Conservation (phyloP, 495 filamentous ascomycete species). For the Physcia stellaris region DNA sequence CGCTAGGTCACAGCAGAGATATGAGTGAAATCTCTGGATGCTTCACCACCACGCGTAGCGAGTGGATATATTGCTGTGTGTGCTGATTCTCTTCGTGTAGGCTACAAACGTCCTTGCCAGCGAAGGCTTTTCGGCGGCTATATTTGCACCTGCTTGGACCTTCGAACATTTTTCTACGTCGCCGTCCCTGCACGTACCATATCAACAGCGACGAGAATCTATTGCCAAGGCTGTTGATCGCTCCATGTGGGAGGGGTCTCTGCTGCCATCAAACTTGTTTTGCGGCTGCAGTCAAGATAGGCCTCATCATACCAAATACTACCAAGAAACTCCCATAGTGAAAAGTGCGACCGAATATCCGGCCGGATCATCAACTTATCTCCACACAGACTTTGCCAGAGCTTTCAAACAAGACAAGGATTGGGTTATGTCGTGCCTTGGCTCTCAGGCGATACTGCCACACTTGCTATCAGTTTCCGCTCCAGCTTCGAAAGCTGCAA, state of each 20-base stretch:
- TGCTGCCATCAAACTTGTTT: slow-evolving; percentile 12
- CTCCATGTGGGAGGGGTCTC: slow-evolving; percentile 24
- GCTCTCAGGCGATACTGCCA: slow-evolving; percentile 4
- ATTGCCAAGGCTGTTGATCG: slow-evolving; percentile 20
- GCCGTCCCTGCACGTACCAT: no score
- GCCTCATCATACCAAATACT: slow-evolving; percentile 5
- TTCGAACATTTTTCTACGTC: slow-evolving; percentile 24
- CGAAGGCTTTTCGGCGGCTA: slow-evolving; percentile 19
- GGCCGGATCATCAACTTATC: slow-evolving; percentile 21
- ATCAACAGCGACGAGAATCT: slow-evolving; percentile 2
- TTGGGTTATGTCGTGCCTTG: not conserved
- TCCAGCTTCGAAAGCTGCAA: not conserved
- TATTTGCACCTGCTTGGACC: slow-evolving; percentile 33
- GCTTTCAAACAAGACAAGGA: slow-evolving; percentile 15
- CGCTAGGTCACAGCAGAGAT: no score
- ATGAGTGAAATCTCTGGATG: no score
- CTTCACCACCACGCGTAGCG: slow-evolving; percentile 11
- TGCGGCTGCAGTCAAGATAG: slow-evolving; percentile 3
- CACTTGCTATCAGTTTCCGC: slow-evolving; percentile 1
- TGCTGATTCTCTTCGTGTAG: slow-evolving; percentile 15
- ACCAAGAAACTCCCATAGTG: not conserved
- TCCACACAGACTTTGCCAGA: slow-evolving; percentile 28
- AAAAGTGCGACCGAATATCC: slow-evolving; percentile 4
- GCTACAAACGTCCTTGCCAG: slow-evolving; percentile 20
- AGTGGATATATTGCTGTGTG: slow-evolving; percentile 8